These are phyloP conservation scores for Agrocybe pediades DNA, from an alignment of 768 basidiomycete genomes.

Conservation along the genomic window DNA sequence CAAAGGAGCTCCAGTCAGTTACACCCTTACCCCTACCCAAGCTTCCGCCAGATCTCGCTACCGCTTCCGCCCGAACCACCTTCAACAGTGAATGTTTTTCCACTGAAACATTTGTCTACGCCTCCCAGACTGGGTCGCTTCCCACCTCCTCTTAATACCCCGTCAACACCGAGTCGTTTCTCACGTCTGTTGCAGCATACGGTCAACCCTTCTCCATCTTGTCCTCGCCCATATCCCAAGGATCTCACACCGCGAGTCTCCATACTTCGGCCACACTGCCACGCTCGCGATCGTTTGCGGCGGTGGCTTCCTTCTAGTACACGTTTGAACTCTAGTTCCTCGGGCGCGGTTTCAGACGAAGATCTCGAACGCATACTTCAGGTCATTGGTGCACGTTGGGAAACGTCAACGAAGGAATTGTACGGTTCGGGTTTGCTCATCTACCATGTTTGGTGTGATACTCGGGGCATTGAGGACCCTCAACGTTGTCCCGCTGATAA, in stretches of 20 bases:
- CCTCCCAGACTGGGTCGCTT: neutral
- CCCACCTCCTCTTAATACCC: too few relatives aligned
- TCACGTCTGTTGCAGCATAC: too few relatives aligned
- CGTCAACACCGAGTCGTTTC: too few relatives aligned
- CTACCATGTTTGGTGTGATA: conserved; percentile 9
- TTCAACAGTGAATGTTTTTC: neutral
- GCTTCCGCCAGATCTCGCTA: too few relatives aligned
- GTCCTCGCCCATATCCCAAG: too few relatives aligned
- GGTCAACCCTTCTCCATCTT: too few relatives aligned
- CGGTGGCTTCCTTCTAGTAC: neutral
- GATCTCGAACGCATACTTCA: conserved; percentile 16
- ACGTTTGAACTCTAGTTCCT: too few relatives aligned
- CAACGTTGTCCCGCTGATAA: conserved; percentile 21
- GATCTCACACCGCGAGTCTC: too few relatives aligned
- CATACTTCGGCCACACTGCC: neutral
- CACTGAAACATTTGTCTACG: neutral
- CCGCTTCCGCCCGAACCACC: neutral
- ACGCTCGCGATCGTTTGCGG: neutral
- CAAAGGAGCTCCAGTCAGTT: too few relatives aligned
- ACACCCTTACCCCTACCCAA: too few relatives aligned
- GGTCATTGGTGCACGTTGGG: conserved; percentile 20
- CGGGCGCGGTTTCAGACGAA: neutral
- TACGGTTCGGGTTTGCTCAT: conserved; percentile 4
- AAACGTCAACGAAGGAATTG: neutral
- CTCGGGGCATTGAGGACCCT: conserved; percentile 22